These are phyloP conservation scores for Rhizophagus sp. DNA, from an alignment of 192 early-diverging fungal species.

Conservation along the genomic window DNA sequence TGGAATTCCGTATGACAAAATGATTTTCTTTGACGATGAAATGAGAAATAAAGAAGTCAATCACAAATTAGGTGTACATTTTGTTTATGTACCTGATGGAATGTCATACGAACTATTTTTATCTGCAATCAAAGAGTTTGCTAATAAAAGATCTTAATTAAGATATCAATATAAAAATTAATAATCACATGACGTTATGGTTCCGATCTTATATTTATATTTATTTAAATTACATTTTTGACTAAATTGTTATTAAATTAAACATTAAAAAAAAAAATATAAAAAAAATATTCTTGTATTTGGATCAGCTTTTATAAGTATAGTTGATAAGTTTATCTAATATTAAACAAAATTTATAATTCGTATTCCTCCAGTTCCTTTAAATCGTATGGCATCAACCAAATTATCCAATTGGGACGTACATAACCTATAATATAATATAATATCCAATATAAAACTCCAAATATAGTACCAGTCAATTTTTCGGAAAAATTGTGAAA, in stretches of 20 bases:
- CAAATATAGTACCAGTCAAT: constrained; percentile 65
- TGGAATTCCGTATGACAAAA: constrained; percentile 42
- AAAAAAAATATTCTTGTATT: too few relatives aligned
- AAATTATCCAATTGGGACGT: background rate
- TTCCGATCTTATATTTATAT: too few relatives aligned
- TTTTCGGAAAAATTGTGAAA: constrained; percentile 77
- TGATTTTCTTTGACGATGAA: constrained; percentile 58
- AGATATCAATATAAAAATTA: too few relatives aligned
- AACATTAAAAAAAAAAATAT: too few relatives aligned
- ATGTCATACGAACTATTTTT: constrained; percentile 38
- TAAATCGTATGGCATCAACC: background rate
- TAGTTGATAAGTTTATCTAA: too few relatives aligned
- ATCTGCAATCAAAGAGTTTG: constrained; percentile 3
- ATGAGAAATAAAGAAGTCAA: constrained; percentile 38
- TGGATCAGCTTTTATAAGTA: too few relatives aligned
- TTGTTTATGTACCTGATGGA: constrained; percentile 36
- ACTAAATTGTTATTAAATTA: too few relatives aligned
- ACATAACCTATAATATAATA: background rate
- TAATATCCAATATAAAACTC: constrained; percentile 64
- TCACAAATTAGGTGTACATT: constrained; percentile 39
- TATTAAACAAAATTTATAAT: background rate
- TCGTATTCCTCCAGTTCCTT: background rate
- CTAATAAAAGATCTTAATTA: background rate
- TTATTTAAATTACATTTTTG: too few relatives aligned
- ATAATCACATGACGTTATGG: too few relatives aligned